phyloP scores from a whole-genome alignment of 1,139 yeast genomes.

The Yamadazyma conglobata region DNA sequence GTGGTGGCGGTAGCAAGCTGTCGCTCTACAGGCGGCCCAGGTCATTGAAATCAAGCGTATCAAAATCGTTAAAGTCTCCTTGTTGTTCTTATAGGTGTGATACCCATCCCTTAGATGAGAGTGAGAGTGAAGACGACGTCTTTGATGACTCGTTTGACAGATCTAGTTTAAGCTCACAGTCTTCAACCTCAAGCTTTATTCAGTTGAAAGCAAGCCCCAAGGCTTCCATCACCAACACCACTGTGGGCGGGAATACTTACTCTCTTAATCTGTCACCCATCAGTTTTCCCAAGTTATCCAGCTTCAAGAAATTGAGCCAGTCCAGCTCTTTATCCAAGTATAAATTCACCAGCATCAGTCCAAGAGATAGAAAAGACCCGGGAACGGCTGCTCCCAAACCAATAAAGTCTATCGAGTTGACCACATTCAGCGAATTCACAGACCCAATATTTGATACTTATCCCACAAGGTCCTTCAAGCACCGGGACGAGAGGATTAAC shows the following conservation, averaged over 20 bases:
- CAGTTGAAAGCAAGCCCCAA: slow-evolving; percentile 3
- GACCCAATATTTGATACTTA: slow-evolving; percentile 1
- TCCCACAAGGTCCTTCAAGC: slow-evolving; percentile 19
- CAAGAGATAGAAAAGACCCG: not conserved
- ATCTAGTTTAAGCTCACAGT: slow-evolving; percentile 3
- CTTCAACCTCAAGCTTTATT: slow-evolving; percentile 3
- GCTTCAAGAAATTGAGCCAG: not conserved
- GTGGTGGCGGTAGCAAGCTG: too few relatives aligned
- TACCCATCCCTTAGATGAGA: slow-evolving; percentile 10
- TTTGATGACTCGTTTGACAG: slow-evolving; percentile 13
- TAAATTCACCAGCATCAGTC: not conserved
- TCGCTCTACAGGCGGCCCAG: too few relatives aligned
- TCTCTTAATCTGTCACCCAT: slow-evolving; percentile 1
- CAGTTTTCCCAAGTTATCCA: slow-evolving; percentile 2
- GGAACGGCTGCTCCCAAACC: not conserved
- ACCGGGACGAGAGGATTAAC: slow-evolving; percentile 48
- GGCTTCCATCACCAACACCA: slow-evolving; percentile 3
- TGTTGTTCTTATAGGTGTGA: slow-evolving; percentile 3
- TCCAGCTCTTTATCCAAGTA: slow-evolving; percentile 1
- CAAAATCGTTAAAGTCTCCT: slow-evolving; percentile 1
- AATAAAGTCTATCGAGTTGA: slow-evolving; percentile 4
- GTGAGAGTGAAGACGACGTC: slow-evolving; percentile 11
- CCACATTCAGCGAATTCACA: slow-evolving; percentile 1
- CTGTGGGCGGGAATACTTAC: not conserved
- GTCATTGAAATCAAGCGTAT: too few relatives aligned